phyloP scores from a whole-genome alignment of 73 alveolate species.

The Tetrahymena elliotti region DNA sequence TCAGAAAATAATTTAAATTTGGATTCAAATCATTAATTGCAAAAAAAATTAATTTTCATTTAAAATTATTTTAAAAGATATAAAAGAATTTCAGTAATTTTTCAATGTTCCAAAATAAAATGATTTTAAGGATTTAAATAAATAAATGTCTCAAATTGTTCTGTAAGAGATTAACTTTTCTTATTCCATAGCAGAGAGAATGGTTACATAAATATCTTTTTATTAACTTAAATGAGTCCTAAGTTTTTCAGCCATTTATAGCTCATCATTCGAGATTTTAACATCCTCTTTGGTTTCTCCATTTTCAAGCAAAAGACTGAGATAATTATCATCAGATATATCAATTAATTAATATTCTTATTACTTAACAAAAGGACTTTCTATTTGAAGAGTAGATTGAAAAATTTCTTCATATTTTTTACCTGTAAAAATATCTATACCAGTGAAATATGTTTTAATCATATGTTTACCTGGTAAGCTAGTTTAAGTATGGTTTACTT shows the following conservation, averaged over 20 bases:
- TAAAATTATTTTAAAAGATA: too few relatives aligned
- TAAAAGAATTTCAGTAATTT: too few relatives aligned
- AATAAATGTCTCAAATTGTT: too few relatives aligned
- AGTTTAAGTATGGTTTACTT: slow-evolving; percentile 59
- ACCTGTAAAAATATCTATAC: slow-evolving; percentile 79
- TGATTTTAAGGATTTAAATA: too few relatives aligned
- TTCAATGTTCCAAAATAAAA: too few relatives aligned
- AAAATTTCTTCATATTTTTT: slow-evolving; percentile 73
- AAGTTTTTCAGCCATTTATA: slow-evolving; percentile 53
- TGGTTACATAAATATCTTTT: slow-evolving; percentile 65
- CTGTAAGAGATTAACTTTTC: slow-evolving; percentile 71
- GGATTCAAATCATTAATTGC: too few relatives aligned
- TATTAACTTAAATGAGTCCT: slow-evolving; percentile 57
- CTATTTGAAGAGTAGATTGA: slow-evolving; percentile 79
- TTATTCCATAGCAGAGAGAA: slow-evolving; percentile 67
- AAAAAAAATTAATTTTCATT: too few relatives aligned
- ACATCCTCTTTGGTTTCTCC: slow-evolving; percentile 83
- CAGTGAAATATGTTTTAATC: slow-evolving; percentile 85
- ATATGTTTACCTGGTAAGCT: slow-evolving; percentile 90
- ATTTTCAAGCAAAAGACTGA: slow-evolving; percentile 63
- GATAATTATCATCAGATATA: slow-evolving; percentile 67
- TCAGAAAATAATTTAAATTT: too few relatives aligned
- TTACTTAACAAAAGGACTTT: slow-evolving; percentile 77
- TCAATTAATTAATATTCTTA: slow-evolving; percentile 65
- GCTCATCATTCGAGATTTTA: slow-evolving; percentile 74